These are phyloP conservation scores for Rhynchospora pubera DNA, from an alignment of 176 grass and related monocot genomes.

Conservation along the genomic window DNA sequence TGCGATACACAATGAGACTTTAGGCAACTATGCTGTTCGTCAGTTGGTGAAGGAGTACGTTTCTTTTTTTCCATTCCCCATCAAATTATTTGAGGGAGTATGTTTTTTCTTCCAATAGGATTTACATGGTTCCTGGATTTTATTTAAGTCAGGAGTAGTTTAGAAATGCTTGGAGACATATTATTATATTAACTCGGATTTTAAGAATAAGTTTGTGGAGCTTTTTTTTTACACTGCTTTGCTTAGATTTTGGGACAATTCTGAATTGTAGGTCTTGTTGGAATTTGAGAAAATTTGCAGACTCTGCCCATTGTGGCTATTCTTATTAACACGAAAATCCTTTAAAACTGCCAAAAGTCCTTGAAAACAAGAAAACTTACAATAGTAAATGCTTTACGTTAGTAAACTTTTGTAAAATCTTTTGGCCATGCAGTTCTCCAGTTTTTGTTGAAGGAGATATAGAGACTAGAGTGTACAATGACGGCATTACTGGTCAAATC, in stretches of 20 bases:
- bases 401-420: neutral
- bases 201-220: neutral
- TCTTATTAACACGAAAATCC: neutral
- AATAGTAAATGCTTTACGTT: neutral
- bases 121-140: neutral
- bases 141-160: neutral
- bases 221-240: neutral
- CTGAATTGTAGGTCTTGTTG: neutral
- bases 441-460: constrained; percentile 97
- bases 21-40: constrained; percentile 72
- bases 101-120: neutral
- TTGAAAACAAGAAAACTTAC: constrained; percentile 1
- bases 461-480: constrained; percentile 93
- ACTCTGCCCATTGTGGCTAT: neutral
- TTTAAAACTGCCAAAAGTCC: neutral
- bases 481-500: constrained; percentile 63
- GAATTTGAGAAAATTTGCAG: neutral
- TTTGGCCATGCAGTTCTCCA: constrained; percentile 40
- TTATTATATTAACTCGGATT: neutral
- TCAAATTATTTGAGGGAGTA: neutral
- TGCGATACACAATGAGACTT: constrained; percentile 53
- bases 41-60: constrained; percentile 87
- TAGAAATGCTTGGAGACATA: neutral
- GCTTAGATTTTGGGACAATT: neutral
- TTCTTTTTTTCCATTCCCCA: neutral